Base-by-base conservation (phyloP, 2,329 filamentous ascomycete species). In the Trichoderma endophyticum region DNA sequence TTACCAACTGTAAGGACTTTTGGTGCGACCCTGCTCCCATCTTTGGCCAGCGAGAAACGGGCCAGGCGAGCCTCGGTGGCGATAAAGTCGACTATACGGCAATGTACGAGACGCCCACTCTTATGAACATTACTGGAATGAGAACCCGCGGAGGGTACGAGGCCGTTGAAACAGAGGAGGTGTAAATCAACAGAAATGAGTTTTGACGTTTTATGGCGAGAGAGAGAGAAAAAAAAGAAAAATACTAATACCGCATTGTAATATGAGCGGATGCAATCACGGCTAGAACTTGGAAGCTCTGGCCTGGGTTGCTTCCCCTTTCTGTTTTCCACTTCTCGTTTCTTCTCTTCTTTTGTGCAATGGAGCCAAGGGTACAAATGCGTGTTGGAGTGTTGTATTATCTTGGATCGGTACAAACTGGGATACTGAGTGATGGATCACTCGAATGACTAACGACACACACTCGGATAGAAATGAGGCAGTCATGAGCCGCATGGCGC, bases 1-100 rank as follows among this genome's bases (percentile, higher is more conserved):
- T 97, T n/a, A 88, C 91, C 72, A 99, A 99, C 79, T 99, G 96
- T 82, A 92, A 89, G 75, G 97, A 99, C 81, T 99, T 99, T 80
- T 98, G 95, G 94, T 95, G 93, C 77, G 96, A 98, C 79, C 90
- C 93, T 2, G 91, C 93, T 2, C 92, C 95, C 0, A 81, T 97
- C 21, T 95, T 97, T 79, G 90, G 92, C 12, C 89, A 87, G 76
- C 88, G 92, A 72, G 90, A 93, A 77, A 91, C 89, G 65, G 95
- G 95, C 14, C 86, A 87, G 57, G 94, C 92, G 0, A 83, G 94
- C 80, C 83, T 99, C 8, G 93, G 90, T 15, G 95, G 96, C 2
- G 87, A 92, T 77, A 84, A 87, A 51, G 89, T 99, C 61, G 94
- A 98, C 82, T 99, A 98, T 81, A 93, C 92, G 24, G 89, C 88